Percentiles rank a stretch among this genome's conserved stretches.
These are phyloP conservation scores for Telopea speciosissima DNA, from an alignment of 177 flowering plant genomes.

Conservation along the genomic window DNA sequence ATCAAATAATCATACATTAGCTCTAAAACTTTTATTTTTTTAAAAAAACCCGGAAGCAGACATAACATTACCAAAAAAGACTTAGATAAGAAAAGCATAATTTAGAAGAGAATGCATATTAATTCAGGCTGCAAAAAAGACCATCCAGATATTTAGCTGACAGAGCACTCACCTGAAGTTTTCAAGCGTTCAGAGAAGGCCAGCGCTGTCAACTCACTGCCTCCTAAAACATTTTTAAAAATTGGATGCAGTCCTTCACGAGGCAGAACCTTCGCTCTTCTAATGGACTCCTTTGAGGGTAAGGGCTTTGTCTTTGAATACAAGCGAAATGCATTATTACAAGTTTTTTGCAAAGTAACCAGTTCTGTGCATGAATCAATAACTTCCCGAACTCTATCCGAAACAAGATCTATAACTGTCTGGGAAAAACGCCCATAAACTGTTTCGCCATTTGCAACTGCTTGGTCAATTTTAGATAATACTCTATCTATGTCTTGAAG, in stretches of 20 bases:
- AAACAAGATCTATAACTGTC: conserved; percentile 65
- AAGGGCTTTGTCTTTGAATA: conserved; percentile 80
- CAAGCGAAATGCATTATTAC: conserved; percentile 70
- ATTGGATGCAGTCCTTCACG: conserved; percentile 86
- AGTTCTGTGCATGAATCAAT: conserved; percentile 76
- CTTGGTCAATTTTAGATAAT: conserved; percentile 56
- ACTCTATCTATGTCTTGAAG: conserved; percentile 56
- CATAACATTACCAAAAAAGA: no score
- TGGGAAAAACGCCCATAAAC: conserved; percentile 94
- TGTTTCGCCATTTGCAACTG: conserved; percentile 74
- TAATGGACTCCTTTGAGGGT: conserved; percentile 80
- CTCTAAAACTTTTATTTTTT: no score
- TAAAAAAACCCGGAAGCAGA: no score
- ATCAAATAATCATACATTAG: conserved; percentile 8
- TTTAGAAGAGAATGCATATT: neutral
- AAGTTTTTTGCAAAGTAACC: conserved; percentile 46
- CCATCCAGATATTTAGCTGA: neutral
- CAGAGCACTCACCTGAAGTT: conserved; percentile 49
- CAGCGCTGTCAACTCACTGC: conserved; percentile 68
- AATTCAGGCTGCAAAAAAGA: neutral
- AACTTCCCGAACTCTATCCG: conserved; percentile 73
- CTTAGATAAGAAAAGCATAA: neutral
- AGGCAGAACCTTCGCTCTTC: conserved; percentile 72
- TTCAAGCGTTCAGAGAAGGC: conserved; percentile 90
- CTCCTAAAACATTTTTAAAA: conserved; percentile 55